phyloP scores from a whole-genome alignment of 495 filamentous ascomycete genomes.

The Daldinia caldariorum region DNA sequence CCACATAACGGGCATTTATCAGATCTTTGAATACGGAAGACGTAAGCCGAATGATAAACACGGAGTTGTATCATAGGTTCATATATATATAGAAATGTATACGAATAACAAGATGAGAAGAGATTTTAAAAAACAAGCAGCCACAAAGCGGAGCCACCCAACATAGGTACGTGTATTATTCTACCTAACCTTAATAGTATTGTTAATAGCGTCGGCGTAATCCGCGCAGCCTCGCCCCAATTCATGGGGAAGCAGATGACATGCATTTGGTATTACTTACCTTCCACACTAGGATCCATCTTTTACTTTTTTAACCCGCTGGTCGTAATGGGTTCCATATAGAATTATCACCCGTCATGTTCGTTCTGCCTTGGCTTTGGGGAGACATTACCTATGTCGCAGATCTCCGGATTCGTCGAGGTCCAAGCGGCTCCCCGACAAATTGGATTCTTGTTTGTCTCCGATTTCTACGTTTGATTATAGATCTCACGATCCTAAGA shows the following conservation, averaged over 20 bases:
- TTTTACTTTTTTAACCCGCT: conserved; percentile 23
- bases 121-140: conserved; percentile 1
- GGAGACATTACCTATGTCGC: neutral
- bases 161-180: conserved; percentile 11
- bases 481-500: conserved; percentile 12
- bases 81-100: too few species aligned
- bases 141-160: neutral
- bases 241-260: conserved; percentile 21
- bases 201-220: conserved; percentile 23
- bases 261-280: conserved; percentile 30
- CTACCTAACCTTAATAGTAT: conserved; percentile 3
- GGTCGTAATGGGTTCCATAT: neutral
- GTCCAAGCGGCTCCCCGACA: neutral
- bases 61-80: too few species aligned
- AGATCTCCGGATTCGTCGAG: neutral
- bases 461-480: neutral
- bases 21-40: conserved; percentile 5
- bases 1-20: conserved; percentile 1
- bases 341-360: neutral
- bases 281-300: conserved; percentile 20
- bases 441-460: neutral
- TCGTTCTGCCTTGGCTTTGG: neutral
- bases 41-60: neutral
- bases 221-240: conserved; percentile 30
- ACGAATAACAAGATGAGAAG: neutral